Evolutionary conservation across 1,284 basidiomycete species (phyloP), one percentile per base, ranked within the genome.

Genomic region (Microbotryum violaceum): DNA sequence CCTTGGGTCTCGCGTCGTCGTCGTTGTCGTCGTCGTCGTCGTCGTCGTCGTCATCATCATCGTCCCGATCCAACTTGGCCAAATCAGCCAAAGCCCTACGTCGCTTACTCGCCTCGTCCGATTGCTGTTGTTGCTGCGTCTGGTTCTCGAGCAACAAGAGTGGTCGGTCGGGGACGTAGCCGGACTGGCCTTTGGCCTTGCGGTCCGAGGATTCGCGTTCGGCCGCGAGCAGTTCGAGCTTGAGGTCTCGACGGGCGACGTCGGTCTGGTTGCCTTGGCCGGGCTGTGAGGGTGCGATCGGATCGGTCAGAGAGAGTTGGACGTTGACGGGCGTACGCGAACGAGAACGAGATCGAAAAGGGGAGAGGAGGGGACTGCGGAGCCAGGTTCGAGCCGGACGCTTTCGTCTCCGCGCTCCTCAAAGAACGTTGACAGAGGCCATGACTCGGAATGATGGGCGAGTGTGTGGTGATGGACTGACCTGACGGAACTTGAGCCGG

Each of bases 401-500:
- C 27, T 27, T 27, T 6, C 27, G 27, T 27, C 27, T 27, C 27
- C 27, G 5, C 27, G 27, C 27, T 27, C 27, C 27, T 27, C 27
- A 6, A 27, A 27, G 27, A 6, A 27, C 27, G 27, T 27, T 27
- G 27, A 27, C 27, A 27, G 6, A 27, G 27, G 27, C 27, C 6
- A 27, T 27, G 27, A 6, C 6, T 27, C 27, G 27, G 6, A 27
- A 27, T 6, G 27, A 27, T 27, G 27, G n/a, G n/a, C n/a, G n/a
- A 27, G 27, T 6, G 27, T 27, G 27, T 6, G 4, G 27, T 27
- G 27, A 27, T 27, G 27, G 27, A 27, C 27, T 33, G 20, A 67
- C 65, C 60, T 66, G 88, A 84, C 92, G 84, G 78, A 96, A 97
- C 79, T 97, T 97, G 67, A 97, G 85, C 77, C 93, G 93, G 1